Base-by-base conservation (phyloP, 139 green algal genomes). In the Chlorella sorokiniana region DNA sequence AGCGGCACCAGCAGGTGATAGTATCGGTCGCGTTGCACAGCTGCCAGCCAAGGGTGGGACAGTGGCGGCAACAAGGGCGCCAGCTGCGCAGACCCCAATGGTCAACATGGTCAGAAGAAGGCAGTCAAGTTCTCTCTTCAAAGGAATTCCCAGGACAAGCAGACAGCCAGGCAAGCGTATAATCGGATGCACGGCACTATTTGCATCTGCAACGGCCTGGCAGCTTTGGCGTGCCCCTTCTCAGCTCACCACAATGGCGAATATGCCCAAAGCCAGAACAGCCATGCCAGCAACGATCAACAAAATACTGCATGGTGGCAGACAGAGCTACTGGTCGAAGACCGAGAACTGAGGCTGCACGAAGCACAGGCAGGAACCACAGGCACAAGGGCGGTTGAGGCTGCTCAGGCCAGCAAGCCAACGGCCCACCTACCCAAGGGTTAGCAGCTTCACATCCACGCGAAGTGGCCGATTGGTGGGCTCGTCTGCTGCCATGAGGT, bases 1-100 rank as follows among this genome's bases (percentile, higher is more conserved):
- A 81, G 35, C n/a, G 82, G 75, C 23, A 89, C 37, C n/a, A 89
- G 69, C 27, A 85, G 68, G 18, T 67, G 51, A 62, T 88, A 89
- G 41, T 88, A 89, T 1, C 51, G 45, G 72, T 85, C 73, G 1
- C 41, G 38, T 33, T 87, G 79, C 11, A 86, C 18, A 2, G 74
- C 62, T 4, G 42, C 52, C 20, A 86, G 35, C 65, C 80, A 48
- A 1, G 81, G 40, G 33, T 64, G 27, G 0, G 51, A 23, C 2
- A 45, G 59, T 4, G 81, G 65, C 33, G 79, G 78, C 40, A 86
- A 42, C 42, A 68, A 42, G 23, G 64, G 80, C 16, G 78, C 79
- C 31, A 78, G 74, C 83, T 87, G 51, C 77, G 20, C 4, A 20
- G 33, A n/a, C n/a, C n/a, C n/a, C n/a, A n/a, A n/a, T n/a, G n/a